Conservation (phyloP, 2,329 filamentous ascomycete species). For the Neurospora sp. region DNA sequence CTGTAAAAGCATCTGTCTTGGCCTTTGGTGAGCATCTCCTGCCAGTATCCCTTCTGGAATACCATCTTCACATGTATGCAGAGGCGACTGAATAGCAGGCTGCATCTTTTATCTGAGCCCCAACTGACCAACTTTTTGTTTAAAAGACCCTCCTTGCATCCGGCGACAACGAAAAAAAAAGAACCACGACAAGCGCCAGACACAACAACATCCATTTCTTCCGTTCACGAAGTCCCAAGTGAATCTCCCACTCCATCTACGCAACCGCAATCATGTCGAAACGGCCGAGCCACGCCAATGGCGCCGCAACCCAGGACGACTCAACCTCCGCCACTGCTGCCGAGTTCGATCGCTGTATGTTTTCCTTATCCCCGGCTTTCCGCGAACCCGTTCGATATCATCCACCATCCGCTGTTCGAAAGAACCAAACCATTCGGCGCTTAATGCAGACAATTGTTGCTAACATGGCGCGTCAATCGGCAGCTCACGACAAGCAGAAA, state of each 20-base stretch:
- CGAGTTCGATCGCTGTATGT: slow-evolving; percentile 13
- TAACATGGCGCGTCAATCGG: slow-evolving; percentile 4
- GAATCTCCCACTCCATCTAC: background rate
- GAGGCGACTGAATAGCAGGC: background rate
- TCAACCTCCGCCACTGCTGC: slow-evolving; percentile 9
- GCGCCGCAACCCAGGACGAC: slow-evolving; percentile 31
- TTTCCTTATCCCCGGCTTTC: background rate
- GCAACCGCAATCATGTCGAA: slow-evolving; percentile 46
- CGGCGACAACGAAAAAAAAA: background rate
- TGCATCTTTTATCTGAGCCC: background rate
- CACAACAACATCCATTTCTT: background rate
- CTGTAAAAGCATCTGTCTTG: background rate
- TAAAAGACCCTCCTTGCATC: background rate
- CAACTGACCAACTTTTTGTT: background rate
- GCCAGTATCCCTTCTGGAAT: background rate
- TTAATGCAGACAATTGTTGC: slow-evolving; percentile 7
- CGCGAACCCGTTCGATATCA: background rate
- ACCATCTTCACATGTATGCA: background rate
- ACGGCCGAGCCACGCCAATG: slow-evolving; percentile 43
- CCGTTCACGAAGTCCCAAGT: background rate
- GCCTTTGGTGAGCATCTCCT: background rate
- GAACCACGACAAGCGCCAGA: background rate
- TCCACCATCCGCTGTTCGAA: background rate
- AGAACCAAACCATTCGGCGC: background rate
- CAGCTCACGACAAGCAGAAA: slow-evolving; percentile 67